Evolutionary conservation across 2,329 filamentous ascomycete species (phyloP), one percentile per base, ranked within the genome.

Genomic region (Mycocentrospora acerina): DNA sequence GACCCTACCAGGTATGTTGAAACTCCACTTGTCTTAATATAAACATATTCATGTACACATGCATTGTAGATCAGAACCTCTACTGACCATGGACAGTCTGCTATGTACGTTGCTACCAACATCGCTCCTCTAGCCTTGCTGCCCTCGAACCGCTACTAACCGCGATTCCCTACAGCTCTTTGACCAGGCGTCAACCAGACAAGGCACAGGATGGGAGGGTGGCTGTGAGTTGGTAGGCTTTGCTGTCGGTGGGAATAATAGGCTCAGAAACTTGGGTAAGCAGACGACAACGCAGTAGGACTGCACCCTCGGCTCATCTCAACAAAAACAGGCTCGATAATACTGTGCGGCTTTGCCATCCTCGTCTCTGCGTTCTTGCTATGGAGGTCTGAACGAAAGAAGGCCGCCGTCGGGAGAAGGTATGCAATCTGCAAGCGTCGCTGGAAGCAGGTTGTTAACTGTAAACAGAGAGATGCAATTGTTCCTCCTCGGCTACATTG

Each of bases 391-490:
- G 87, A 97, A 59, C 81, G 80, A 65, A 97, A 98, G 73, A 84
- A 86, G 68, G 93, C 93, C 39, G 93, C 93, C 39, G 93, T 98
- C 32, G 93, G 93, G 44, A 79, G 93, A 73, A 87, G 90, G 90
- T 94, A 72, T 46, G 77, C 27, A 15, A 4, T 3, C 11, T 29
- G 24, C 18, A 30, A 38, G 11, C 22, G 35, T 11, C 9, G 8
- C 28, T n/a, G 35, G 9, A 12, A 12, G 16, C 4, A 2, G 19
- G 13, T 2, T n/a, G 48, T 57, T 63, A 19, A 62, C 60, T 55
- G 39, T 46, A 29, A 37, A 40, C 60, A 95, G 93, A 68, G 93
- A 98, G 70, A 97, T 98, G 81, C 93, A 98, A 76, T 60, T 96
- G 24, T 97, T 98, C 71, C 80, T 98, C 34, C 47, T 88, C 28